phyloP scores from a whole-genome alignment of 805 yeast genomes.

The Kodamaea jinghongensis region DNA sequence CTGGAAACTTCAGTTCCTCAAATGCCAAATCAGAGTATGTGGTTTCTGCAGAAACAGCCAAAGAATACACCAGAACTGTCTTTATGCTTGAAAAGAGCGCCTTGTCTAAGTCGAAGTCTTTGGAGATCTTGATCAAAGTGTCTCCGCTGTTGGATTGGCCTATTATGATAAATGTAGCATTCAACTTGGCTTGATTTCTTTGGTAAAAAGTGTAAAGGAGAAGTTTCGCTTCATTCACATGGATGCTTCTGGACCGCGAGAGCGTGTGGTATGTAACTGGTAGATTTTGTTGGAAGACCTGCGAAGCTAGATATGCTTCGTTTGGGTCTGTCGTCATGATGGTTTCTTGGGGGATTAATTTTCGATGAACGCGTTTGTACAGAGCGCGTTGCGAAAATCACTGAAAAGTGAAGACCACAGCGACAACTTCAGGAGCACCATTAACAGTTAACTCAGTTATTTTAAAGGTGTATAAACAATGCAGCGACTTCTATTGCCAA shows the following conservation, averaged over 20 bases:
- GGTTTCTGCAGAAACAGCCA: slow-evolving; percentile 15
- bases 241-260: slow-evolving; percentile 38
- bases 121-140: slow-evolving; percentile 20
- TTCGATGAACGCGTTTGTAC: slow-evolving; percentile 5
- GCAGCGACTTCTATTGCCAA: too few species aligned
- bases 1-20: slow-evolving; percentile 16
- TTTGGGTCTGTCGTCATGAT: slow-evolving; percentile 12
- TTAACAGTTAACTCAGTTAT: background rate
- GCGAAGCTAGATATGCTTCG: slow-evolving; percentile 30
- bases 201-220: slow-evolving; percentile 37
- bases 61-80: slow-evolving; percentile 40
- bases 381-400: background rate
- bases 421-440: too few species aligned
- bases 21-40: slow-evolving; percentile 18
- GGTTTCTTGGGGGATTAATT: background rate
- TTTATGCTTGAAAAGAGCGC: slow-evolving; percentile 25
- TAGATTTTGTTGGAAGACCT: slow-evolving; percentile 19
- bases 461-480: too few species aligned
- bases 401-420: background rate
- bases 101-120: slow-evolving; percentile 15
- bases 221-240: slow-evolving; percentile 37
- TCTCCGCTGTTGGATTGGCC: slow-evolving; percentile 27
- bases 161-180: slow-evolving; percentile 41
- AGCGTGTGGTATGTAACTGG: slow-evolving; percentile 42
- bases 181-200: slow-evolving; percentile 31